Base-by-base conservation (phyloP, 345 rosid species). In the Excoecaria agallocha region DNA sequence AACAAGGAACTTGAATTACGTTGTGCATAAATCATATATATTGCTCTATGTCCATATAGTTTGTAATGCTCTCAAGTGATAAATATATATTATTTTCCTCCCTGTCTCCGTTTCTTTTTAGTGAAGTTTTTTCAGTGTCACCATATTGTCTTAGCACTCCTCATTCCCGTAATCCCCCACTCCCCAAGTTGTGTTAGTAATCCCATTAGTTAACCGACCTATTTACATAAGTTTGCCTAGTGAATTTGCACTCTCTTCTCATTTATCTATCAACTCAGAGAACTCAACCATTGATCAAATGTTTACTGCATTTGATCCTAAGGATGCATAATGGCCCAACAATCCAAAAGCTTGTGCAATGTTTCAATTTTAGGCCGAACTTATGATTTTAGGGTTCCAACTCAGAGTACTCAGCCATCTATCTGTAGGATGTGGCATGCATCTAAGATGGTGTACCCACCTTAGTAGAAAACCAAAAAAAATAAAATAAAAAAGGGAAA, bases 21-120 rank as follows among this genome's bases (percentile, higher is more conserved):
- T 63, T 39, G 52, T 15, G 69, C 52, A 52, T 39, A 74, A 64
- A 63, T 66, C 55, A 19, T 16, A n/a, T 41, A 65, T 38, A 64
- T 59, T 30, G 35, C 45, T 52, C 24, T 1, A 38, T 59, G 52
- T 76, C 30, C 15, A 57, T 59, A 25, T 46, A 15, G 51, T 56
- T 70, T 2, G 15, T 15, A 9, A 16, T 57, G 15, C n/a, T 12
- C 17, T 1, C 24, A 8, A 45, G 12, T 39, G 19, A 25, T 37
- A 38, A 62, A 7, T 19, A 11, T 41, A 12, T 7, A 8, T 22
- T 9, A 9, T 11, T 24, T 7, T 24, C 7, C 48, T 10, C 7
- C 19, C 58, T 54, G 7, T n/a, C 25, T 20, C 56, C 2, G 7
- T 56, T 30, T 30, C 25, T 20, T 24, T 6, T 11, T 57, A 8